Percentiles rank a stretch among this genome's conserved stretches.
Conservation (phyloP, 805 yeast genomes). For the Candida ficus region DNA sequence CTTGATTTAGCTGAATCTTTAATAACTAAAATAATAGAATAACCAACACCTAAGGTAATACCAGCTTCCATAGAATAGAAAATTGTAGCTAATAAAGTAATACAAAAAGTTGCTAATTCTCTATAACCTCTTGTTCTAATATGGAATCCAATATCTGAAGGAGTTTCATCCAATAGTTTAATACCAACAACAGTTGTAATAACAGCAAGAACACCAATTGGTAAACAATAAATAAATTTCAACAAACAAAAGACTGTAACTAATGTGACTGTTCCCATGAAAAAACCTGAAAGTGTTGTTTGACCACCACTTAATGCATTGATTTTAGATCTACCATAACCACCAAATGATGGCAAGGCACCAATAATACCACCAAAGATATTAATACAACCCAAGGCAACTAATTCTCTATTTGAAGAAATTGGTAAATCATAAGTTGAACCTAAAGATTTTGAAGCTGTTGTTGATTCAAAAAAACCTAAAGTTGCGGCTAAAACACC, state of each 20-base stretch:
- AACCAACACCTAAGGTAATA: conserved; percentile 78
- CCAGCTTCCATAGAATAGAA: conserved; percentile 85
- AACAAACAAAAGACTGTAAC: conserved; percentile 57
- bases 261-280: conserved; percentile 74
- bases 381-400: conserved; percentile 81
- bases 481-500: conserved; percentile 75
- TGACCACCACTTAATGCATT: conserved; percentile 85
- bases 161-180: conserved; percentile 77
- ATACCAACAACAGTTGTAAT: conserved; percentile 77
- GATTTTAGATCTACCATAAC: conserved; percentile 88
- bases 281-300: conserved; percentile 77
- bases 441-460: conserved; percentile 85
- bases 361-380: conserved; percentile 46
- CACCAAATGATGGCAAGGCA: conserved; percentile 90
- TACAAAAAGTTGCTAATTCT: conserved; percentile 63
- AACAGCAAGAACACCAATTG: conserved; percentile 74
- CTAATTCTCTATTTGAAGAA: conserved; percentile 84
- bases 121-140: conserved; percentile 67
- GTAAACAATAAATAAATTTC: conserved; percentile 64
- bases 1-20: conserved; percentile 77
- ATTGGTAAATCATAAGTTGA: conserved; percentile 64
- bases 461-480: conserved; percentile 90
- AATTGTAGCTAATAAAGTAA: conserved; percentile 61
- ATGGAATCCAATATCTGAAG: conserved; percentile 71
- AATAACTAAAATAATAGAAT: conserved; percentile 73